Evolutionary conservation across 169 alveolate genomes (phyloP).

Genomic region (Theileria sp.): DNA sequence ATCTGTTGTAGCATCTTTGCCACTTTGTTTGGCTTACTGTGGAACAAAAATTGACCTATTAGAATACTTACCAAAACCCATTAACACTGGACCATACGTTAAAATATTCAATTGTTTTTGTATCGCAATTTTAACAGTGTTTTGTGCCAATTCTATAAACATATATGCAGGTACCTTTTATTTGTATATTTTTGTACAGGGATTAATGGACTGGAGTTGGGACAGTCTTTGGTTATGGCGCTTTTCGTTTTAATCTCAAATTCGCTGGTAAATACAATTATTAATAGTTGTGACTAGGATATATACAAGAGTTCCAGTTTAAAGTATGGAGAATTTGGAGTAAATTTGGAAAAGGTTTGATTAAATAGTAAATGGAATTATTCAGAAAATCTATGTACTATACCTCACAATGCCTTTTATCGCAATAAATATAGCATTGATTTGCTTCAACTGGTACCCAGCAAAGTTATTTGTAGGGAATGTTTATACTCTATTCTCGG

Average conservation of each 20-base stretch:
- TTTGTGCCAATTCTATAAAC: slow-evolving; percentile 90
- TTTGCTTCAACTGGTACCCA: slow-evolving; percentile 80
- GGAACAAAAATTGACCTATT: background rate
- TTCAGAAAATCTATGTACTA: slow-evolving; percentile 19
- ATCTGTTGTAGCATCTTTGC: slow-evolving; percentile 22
- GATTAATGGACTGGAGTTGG: slow-evolving; percentile 92
- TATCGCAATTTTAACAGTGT: slow-evolving; percentile 37
- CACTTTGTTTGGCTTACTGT: slow-evolving; percentile 27
- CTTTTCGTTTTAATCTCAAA: slow-evolving; percentile 29
- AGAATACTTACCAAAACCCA: background rate
- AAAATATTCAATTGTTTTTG: background rate
- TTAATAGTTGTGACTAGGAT: background rate
- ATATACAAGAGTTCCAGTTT: background rate
- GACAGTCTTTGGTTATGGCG: slow-evolving; percentile 85
- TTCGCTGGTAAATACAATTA: slow-evolving; percentile 27
- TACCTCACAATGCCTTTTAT: slow-evolving; percentile 54
- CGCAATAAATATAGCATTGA: slow-evolving; percentile 40
- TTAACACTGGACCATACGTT: background rate
- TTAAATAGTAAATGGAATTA: background rate
- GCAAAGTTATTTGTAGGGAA: slow-evolving; percentile 94
- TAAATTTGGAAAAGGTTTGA: background rate
- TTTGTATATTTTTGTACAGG: slow-evolving; percentile 61
- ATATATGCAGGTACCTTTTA: slow-evolving; percentile 81
- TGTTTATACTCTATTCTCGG: slow-evolving; percentile 90
- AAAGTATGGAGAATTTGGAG: background rate